Base-by-base conservation (phyloP, 2,329 filamentous ascomycete species). In the Aspergillus chevalieri region DNA sequence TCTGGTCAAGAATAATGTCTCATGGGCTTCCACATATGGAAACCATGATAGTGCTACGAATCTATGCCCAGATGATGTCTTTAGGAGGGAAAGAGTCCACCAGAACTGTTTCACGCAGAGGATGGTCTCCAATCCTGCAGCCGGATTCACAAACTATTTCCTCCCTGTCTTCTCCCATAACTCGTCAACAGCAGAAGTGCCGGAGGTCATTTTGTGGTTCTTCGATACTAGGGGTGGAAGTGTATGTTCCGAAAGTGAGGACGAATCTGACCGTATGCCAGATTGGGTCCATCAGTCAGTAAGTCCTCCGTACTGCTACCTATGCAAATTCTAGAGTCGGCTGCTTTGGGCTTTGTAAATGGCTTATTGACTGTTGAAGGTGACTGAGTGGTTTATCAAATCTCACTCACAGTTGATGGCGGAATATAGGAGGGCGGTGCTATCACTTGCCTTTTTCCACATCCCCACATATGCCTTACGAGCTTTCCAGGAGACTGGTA, bases 1-100 rank as follows among this genome's bases (percentile, higher is more conserved):
- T 0, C 66, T 89, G 0, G 69, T 85, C 0, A 55, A 77, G 3
- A 75, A 78, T 14, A 71, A 72, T 6, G 60, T 85, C 0, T 73
- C 74, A 0, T 89, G 83, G 80, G 84, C 83, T 2, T 83, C 81
- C 0, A 83, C 83, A 0, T 88, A 88, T 53, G 85, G 85, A 0
- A 88, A 88, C 50, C 85, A 89, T 57, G 85, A 89, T 55, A 76
- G 77, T 43, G 68, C 79, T 33, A 78, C 72, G 60, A 84, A 85
- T 53, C 65, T 85, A 7, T 78, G 77, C 0, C 75, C 75, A 1
- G 53, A 63, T 33, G 66, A 64, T 9, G 67, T 78, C 4, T 71
- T 74, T 33, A 58, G 52, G 1, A 62, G 67, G 6, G 75, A 78
- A 53, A 66, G 62, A 41, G 65, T 63, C 30, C 56, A 61, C 9